Evolutionary conservation across 306 rosid genomes (phyloP).

Genomic region (Pachyrhizus erosus): DNA sequence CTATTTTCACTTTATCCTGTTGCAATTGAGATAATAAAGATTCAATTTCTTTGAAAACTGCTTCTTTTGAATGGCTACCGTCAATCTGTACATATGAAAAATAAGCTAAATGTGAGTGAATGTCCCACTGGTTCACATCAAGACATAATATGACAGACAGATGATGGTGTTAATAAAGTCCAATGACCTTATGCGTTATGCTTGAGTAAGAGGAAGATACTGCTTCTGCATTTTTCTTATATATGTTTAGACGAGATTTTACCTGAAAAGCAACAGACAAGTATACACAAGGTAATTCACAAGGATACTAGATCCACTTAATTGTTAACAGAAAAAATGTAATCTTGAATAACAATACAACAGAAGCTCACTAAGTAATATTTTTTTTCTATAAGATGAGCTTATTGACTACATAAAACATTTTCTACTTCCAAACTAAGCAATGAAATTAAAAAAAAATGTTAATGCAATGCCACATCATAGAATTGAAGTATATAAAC

Average conservation of each 20-base stretch:
- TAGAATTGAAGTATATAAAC: slow-evolving; percentile 20
- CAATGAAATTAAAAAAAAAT: not conserved
- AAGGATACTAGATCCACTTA: slow-evolving; percentile 4
- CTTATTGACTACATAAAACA: slow-evolving; percentile 12
- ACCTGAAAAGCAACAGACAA: slow-evolving; percentile 58
- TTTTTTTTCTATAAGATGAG: slow-evolving; percentile 5
- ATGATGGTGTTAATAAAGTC: slow-evolving; percentile 19
- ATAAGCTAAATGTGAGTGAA: slow-evolving; percentile 14
- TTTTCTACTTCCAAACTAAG: slow-evolving; percentile 22
- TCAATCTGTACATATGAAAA: slow-evolving; percentile 63
- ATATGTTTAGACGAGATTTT: slow-evolving; percentile 77
- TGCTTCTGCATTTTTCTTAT: slow-evolving; percentile 83
- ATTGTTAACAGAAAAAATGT: slow-evolving; percentile 1
- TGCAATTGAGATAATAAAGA: slow-evolving; percentile 65
- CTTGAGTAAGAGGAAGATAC: slow-evolving; percentile 65
- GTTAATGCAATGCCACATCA: not conserved
- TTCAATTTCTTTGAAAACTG: slow-evolving; percentile 74
- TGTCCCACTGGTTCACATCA: slow-evolving; percentile 21
- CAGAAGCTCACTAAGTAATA: slow-evolving; percentile 18
- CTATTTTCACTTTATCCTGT: slow-evolving; percentile 50
- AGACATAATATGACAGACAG: slow-evolving; percentile 21
- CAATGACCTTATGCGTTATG: slow-evolving; percentile 71
- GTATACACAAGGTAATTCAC: slow-evolving; percentile 15
- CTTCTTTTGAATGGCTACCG: slow-evolving; percentile 77
- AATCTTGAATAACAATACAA: not conserved